Conservation (phyloP, 768 basidiomycete genomes). For the Pleurotus ostreatus region DNA sequence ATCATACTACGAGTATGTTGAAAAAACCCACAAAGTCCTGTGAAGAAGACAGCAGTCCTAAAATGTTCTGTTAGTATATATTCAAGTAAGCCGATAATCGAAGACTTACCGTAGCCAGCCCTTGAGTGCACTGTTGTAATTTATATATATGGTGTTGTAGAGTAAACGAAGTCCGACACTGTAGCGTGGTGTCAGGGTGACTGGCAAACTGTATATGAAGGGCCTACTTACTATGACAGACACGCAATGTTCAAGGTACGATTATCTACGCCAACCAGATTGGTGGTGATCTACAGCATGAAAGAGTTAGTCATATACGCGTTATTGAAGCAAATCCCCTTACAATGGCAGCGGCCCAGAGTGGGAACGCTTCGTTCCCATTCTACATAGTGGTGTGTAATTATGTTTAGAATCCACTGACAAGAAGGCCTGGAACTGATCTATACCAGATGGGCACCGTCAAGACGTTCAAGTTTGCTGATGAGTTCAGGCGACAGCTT, state of each 20-base stretch:
- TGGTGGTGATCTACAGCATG: conserved; percentile 23
- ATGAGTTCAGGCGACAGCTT: conserved; percentile 18
- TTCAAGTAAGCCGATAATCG: neutral
- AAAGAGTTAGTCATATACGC: neutral
- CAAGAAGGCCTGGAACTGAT: too few relatives aligned
- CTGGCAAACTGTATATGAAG: neutral
- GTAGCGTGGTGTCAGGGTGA: neutral
- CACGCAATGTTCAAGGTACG: conserved; percentile 25
- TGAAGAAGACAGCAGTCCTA: neutral
- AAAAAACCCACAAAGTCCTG: neutral
- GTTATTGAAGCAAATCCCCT: neutral
- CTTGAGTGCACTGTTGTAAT: conserved; percentile 5
- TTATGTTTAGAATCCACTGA: too few relatives aligned
- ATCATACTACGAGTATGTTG: neutral
- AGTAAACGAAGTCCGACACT: conserved; percentile 13
- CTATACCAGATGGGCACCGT: conserved; percentile 25
- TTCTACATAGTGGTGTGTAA: conserved; percentile 13
- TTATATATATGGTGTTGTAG: conserved; percentile 23
- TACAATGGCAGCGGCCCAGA: conserved; percentile 31
- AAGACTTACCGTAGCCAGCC: conserved; percentile 9
- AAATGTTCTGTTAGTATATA: neutral
- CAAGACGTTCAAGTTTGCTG: conserved; percentile 26
- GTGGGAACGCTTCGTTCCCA: conserved; percentile 28
- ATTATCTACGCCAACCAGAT: conserved; percentile 25
- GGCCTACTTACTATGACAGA: conserved; percentile 21